A percentile compares a stretch with the other conserved stretches of the same genome.
Evolutionary conservation across 2,329 filamentous ascomycete species (phyloP).

Genomic region (Rutstroemia sp.): DNA sequence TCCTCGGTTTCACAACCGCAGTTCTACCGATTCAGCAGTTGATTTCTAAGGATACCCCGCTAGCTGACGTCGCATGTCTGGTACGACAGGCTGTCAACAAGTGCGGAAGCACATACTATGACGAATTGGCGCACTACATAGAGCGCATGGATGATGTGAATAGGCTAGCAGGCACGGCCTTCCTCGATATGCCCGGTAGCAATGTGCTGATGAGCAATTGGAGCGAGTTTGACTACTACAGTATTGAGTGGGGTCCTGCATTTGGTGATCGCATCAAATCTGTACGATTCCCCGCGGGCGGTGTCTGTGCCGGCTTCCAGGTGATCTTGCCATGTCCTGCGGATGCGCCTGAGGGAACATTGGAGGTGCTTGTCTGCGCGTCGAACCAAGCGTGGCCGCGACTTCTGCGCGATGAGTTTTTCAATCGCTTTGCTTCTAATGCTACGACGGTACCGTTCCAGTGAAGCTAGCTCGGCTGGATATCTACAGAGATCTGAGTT

Average conservation of each 20-base stretch:
- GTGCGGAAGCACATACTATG: background rate
- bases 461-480: background rate
- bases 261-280: background rate
- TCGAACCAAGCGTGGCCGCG: constrained; percentile 1
- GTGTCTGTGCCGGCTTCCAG: constrained; percentile 1
- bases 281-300: background rate
- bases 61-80: background rate
- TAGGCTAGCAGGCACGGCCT: background rate
- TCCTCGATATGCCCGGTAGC: constrained; percentile 1
- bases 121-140: background rate
- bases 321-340: background rate
- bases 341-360: background rate
- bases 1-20: background rate
- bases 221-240: background rate
- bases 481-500: background rate
- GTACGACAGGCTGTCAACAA: background rate
- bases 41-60: background rate
- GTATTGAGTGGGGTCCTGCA: constrained; percentile 2
- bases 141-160: background rate
- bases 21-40: background rate
- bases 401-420: background rate
- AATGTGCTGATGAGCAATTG: background rate
- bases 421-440: background rate
- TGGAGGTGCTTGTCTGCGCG: background rate
- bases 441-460: constrained; percentile 2